phyloP scores from a whole-genome alignment of 768 basidiomycete species.

The Psilocybe subaeruginosa region DNA sequence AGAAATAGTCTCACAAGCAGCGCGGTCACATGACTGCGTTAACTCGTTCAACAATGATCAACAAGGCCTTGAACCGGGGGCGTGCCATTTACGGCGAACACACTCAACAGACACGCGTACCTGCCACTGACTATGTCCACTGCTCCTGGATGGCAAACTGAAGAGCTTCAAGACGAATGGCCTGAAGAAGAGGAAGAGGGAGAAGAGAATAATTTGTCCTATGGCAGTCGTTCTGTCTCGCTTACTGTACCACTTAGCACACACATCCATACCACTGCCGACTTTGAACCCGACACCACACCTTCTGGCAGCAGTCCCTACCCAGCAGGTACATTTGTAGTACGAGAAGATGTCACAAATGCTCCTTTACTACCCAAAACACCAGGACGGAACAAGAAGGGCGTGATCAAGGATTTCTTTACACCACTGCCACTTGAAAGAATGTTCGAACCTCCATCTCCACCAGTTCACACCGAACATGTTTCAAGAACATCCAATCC shows the following conservation, averaged over 20 bases:
- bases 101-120: conserved; percentile 6
- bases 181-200: conserved; percentile 69
- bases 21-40: conserved; percentile 22
- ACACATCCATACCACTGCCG: conserved; percentile 50
- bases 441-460: conserved; percentile 95
- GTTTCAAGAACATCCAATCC: conserved; percentile 17
- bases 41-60: conserved; percentile 16
- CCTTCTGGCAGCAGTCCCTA: conserved; percentile 31
- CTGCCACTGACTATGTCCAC: conserved; percentile 33
- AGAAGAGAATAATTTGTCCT: conserved; percentile 41
- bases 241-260: conserved; percentile 60
- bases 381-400: conserved; percentile 62
- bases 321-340: conserved; percentile 70
- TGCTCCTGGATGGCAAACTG: conserved; percentile 81
- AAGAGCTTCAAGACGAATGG: conserved; percentile 93
- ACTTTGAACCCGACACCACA: conserved; percentile 31
- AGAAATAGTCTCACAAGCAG: conserved; percentile 7
- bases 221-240: conserved; percentile 61
- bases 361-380: conserved; percentile 65
- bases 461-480: conserved; percentile 43
- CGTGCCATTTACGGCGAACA: not conserved
- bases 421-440: conserved; percentile 84
- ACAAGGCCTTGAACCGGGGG: conserved; percentile 12
- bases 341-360: conserved; percentile 67
- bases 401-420: conserved; percentile 81